phyloP scores from a whole-genome alignment of 805 yeast genomes.

The Ascoidea asiatica region DNA sequence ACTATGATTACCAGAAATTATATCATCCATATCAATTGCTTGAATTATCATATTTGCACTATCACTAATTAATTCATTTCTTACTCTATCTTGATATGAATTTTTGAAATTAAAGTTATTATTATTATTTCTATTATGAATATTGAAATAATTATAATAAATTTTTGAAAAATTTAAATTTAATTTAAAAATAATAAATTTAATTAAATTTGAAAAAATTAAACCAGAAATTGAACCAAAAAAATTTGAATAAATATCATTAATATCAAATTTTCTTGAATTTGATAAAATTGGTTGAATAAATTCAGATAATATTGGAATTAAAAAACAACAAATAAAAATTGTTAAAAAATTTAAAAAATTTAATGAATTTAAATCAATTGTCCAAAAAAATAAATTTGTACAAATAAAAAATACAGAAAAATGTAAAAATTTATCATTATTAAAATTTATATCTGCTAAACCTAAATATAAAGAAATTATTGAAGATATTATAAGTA shows the following conservation, averaged over 20 bases:
- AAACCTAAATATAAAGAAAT: slow-evolving; percentile 8
- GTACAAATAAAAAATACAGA: slow-evolving; percentile 8
- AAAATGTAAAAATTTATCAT: slow-evolving; percentile 10
- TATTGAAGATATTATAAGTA: slow-evolving; percentile 2
- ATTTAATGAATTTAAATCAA: slow-evolving; percentile 5
- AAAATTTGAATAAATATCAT: slow-evolving; percentile 8
- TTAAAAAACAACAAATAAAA: slow-evolving; percentile 4
- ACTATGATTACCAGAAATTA: background rate
- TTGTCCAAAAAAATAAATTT: slow-evolving; percentile 6
- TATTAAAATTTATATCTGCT: slow-evolving; percentile 6
- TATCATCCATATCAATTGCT: background rate
- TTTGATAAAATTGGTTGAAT: slow-evolving; percentile 8
- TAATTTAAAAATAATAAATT: too few species aligned
- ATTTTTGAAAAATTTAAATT: too few species aligned
- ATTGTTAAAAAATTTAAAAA: slow-evolving; percentile 7
- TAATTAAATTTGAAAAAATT: slow-evolving; percentile 3
- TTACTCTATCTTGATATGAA: too few species aligned
- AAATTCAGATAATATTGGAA: slow-evolving; percentile 10
- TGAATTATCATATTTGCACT: background rate
- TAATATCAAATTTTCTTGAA: slow-evolving; percentile 7
- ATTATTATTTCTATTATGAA: too few species aligned
- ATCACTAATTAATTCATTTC: background rate
- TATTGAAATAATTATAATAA: too few species aligned
- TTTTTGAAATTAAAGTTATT: too few species aligned
- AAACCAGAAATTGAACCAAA: slow-evolving; percentile 6